Conservation (phyloP, 75 land plant genomes). For the Ceratopteris richardii region DNA sequence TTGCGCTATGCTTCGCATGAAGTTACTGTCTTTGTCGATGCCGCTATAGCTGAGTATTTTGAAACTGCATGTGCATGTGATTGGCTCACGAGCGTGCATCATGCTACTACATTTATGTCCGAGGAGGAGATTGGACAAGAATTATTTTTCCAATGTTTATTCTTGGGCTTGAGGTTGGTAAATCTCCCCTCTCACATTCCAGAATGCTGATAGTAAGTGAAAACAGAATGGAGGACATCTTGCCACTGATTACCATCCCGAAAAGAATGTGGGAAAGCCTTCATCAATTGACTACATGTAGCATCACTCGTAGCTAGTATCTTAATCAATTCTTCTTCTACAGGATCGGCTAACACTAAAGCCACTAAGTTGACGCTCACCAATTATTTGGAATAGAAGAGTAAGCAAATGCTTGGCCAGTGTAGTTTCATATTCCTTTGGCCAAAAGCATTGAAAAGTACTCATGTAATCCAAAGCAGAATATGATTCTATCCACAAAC, state of each 20-base stretch:
- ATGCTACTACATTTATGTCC: too few species aligned
- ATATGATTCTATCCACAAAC: conserved; percentile 55
- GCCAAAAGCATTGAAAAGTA: conserved; percentile 49
- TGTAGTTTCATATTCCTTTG: conserved; percentile 70
- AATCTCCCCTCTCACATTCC: conserved; percentile 81
- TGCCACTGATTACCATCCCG: conserved; percentile 63
- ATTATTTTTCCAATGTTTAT: too few species aligned
- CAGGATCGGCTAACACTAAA: conserved; percentile 45
- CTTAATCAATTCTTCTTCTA: conserved; percentile 67
- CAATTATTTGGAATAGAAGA: conserved; percentile 61
- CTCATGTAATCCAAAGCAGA: conserved; percentile 66
- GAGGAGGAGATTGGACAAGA: too few species aligned
- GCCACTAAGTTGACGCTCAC: conserved; percentile 83
- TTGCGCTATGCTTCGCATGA: too few species aligned
- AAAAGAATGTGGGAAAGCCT: conserved; percentile 77
- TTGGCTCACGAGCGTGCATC: too few species aligned
- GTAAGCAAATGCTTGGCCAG: conserved; percentile 75
- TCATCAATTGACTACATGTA: conserved; percentile 78
- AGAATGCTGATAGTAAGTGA: conserved; percentile 66
- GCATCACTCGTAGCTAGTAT: conserved; percentile 77
- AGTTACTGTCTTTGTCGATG: too few species aligned
- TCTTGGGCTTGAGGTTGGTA: too few species aligned
- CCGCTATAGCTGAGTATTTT: too few species aligned
- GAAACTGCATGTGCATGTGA: too few species aligned
- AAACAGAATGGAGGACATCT: conserved; percentile 51